phyloP scores from a whole-genome alignment of 78 protist species.

The Creolimax fragrantissima region DNA sequence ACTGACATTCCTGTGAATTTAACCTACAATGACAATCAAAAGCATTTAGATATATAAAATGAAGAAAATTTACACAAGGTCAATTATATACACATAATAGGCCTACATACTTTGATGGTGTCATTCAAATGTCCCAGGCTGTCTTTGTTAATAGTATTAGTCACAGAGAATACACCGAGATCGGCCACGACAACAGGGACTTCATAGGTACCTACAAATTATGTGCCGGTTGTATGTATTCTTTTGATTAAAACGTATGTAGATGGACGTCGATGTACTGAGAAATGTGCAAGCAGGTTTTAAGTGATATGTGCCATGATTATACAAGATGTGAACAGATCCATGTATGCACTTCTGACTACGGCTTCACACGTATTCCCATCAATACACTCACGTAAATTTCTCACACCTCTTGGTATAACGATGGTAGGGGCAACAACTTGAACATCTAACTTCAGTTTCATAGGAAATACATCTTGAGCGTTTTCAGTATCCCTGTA shows the following conservation, averaged over 20 bases:
- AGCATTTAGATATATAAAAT: neutral
- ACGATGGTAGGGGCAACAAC: neutral
- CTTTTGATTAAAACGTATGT: too few species aligned
- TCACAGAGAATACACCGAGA: neutral
- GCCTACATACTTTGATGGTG: neutral
- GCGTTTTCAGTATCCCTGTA: too few species aligned
- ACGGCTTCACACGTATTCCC: too few species aligned
- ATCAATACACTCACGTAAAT: too few species aligned
- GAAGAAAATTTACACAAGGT: too few species aligned
- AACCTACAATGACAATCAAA: neutral
- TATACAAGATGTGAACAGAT: too few species aligned
- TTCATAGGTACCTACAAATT: neutral
- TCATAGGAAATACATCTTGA: neutral
- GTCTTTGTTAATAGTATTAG: neutral
- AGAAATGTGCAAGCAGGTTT: too few species aligned
- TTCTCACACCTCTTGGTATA: neutral
- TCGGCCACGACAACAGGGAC: neutral
- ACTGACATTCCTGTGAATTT: neutral
- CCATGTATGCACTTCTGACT: too few species aligned
- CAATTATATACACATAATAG: neutral
- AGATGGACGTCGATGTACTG: too few species aligned
- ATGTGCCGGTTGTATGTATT: too few species aligned
- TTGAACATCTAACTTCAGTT: neutral
- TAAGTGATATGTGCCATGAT: too few species aligned
- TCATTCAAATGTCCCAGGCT: neutral